Evolutionary conservation across 805 yeast species (phyloP).

Genomic region (Candida mattraensis): DNA sequence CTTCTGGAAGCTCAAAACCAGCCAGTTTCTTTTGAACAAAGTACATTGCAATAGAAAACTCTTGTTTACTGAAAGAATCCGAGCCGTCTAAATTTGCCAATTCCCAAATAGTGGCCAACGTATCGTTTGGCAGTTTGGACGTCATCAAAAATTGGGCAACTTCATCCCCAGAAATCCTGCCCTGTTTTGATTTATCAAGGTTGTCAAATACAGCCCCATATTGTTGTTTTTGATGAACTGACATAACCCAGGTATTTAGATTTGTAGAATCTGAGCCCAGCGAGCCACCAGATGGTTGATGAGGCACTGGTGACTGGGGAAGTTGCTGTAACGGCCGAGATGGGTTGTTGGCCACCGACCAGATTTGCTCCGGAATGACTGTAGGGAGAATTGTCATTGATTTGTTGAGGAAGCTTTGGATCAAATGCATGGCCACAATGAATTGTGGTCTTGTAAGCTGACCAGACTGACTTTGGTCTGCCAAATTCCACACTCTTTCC

Average conservation of each 20-base stretch:
- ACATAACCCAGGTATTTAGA: slow-evolving; percentile 55
- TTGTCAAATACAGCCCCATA: slow-evolving; percentile 78
- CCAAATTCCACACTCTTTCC: slow-evolving; percentile 87
- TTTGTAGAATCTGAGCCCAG: slow-evolving; percentile 19
- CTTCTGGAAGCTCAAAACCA: slow-evolving; percentile 74
- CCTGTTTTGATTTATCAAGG: slow-evolving; percentile 64
- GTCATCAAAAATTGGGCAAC: slow-evolving; percentile 88
- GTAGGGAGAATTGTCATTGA: slow-evolving; percentile 49
- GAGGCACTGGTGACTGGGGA: slow-evolving; percentile 18
- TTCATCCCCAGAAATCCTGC: slow-evolving; percentile 69
- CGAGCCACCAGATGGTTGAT: slow-evolving; percentile 17
- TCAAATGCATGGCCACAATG: slow-evolving; percentile 91
- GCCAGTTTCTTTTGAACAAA: slow-evolving; percentile 81
- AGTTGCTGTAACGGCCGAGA: slow-evolving; percentile 19
- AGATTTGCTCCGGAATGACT: slow-evolving; percentile 33
- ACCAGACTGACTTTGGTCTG: slow-evolving; percentile 76
- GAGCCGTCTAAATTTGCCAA: slow-evolving; percentile 85
- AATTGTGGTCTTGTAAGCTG: slow-evolving; percentile 72
- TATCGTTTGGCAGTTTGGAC: slow-evolving; percentile 81
- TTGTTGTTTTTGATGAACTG: slow-evolving; percentile 69
- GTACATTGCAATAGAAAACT: slow-evolving; percentile 92
- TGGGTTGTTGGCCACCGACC: slow-evolving; percentile 30
- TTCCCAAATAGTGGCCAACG: slow-evolving; percentile 91
- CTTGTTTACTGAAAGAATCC: slow-evolving; percentile 76
- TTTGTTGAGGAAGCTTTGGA: slow-evolving; percentile 72